Base-by-base conservation (phyloP, 2,329 filamentous ascomycete species). In the Colletotrichum filicis region DNA sequence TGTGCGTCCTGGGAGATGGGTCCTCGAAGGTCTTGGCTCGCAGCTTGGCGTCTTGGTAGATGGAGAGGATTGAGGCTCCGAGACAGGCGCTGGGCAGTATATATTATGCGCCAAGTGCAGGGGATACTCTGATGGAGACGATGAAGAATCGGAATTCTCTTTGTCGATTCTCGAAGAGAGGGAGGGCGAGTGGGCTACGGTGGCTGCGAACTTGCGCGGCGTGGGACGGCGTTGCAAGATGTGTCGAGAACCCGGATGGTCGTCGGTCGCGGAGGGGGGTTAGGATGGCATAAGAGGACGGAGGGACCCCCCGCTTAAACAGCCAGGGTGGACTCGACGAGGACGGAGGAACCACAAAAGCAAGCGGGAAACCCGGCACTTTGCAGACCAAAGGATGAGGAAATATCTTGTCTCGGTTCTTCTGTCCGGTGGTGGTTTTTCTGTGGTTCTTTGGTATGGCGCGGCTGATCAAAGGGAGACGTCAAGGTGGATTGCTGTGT, bases 21-120 rank as follows among this genome's bases (percentile, higher is more conserved):
- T 58, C 56, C 61, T 66, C 32, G 55, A 28, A 42, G 16, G 71
- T 71, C 71, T 73, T 60, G 71, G 71, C 60, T 73, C 37, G 61
- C 71, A 61, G 71, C 71, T 71, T 71, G 71, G 71, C 71, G 71
- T 73, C 71, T 71, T 70, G 61, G 56, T 65, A 61, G 11, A 60
- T 19, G 22, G 16, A 30, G 49, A 46, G 24, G 9, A 35, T 16
- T 56, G 35, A 64, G 66, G 60, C 66, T 65, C 56, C 7, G 7
- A 46, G 46, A 61, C 55, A 63, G 70, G 60, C 32, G 26, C 24
- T 28, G 60, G 60, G 61, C 55, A 49, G 66, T 66, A 70, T 73
- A 73, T 73, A 73, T 66, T 63, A 57, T 70, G 49, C 35, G 66
- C 49, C 71, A 52, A 56, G 55, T 26, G 24, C 60, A 73, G 46